Base-by-base conservation (phyloP, 495 filamentous ascomycete genomes). In the Daldinia vernicosa region DNA sequence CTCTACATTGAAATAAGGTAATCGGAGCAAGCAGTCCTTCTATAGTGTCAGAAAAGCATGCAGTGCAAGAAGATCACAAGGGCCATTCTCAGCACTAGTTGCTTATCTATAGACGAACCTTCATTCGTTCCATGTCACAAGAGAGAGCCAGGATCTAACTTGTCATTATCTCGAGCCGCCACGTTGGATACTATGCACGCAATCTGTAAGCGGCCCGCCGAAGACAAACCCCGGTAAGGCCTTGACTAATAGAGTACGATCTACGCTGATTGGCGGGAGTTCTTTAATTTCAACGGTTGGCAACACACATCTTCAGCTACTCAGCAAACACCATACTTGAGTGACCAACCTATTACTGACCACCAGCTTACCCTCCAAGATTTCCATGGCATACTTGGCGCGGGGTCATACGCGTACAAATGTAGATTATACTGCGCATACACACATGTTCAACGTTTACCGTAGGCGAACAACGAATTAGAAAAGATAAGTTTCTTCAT, bases 111-210 rank as follows among this genome's bases (percentile, higher is more conserved):
- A 58, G 57, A 69, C 53, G 33, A 56, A 50, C 66, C 53, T 59
- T 60, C 28, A 63, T 63, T 63, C 45, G 55, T 60, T 61, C 52
- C 60, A 57, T 62, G 39, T 61, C 55, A 65, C 43, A 43, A 68
- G 64, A 47, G 43, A 47, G 52, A 61, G 26, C 26, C 56, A 60
- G 52, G 60, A 40, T 68, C 37, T 61, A 37, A 32, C 15, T 52
- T 28, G 55, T 54, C 55, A 66, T 12, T 6, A 35, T 33, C 55
- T 60, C 66, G 61, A 73, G 56, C 70, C 66, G 66, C 61, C 61
- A 39, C 7, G 70, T 60, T 73, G 66, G 66, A 63, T 66, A 69
- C 17, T 30, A 69, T 73, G 70, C 70, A 63, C 66, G 61, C 62
- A 69, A 73, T 73, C 26, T 59, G 40, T 52, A 60, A 40, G 62